Base-by-base conservation (phyloP, 192 early-diverging fungal species). In the Entrophospora sp. region DNA sequence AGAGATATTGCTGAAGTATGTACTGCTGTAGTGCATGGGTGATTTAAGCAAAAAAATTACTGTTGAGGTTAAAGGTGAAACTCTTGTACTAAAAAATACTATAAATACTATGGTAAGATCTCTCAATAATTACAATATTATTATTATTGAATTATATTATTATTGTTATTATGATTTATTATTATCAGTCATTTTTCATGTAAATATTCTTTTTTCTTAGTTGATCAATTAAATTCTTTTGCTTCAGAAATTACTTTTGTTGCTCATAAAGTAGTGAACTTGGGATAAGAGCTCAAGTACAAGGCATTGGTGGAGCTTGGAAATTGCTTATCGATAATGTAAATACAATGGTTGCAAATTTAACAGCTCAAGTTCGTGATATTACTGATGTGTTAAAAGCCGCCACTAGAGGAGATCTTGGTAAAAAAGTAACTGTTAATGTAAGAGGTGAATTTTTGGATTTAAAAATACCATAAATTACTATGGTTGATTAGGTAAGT, bases 91-190 rank as follows among this genome's bases (percentile, higher is more conserved):
- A 0, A 91, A 91, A 67, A 73, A 83, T 25, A 89, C 87, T 2
- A 85, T 91, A 30, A 91, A 91, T 70, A 79, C 75, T 4, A 85
- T 91, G 82, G 89, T 83, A 75, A 82, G 81, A 64, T 25, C 8
- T 42, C 27, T 18, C 13, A 28, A 30, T 43, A 22, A 27, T 14
- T 12, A 18, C 37, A 0, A 5, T 20, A 36, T 22, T 20, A 13
- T 3, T 46, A 18, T 2, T 22, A 8, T 46, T 46, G 24, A 20
- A 20, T 46, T 46, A 3, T 46, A 46, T 14, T n/a, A n/a, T n/a
- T n/a, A n/a, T n/a, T n/a, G n/a, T n/a, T n/a, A n/a, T n/a, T n/a
- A n/a, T n/a, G n/a, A 32, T 13, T 30, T 14, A 18, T 28, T 55
- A 55, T 55, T 2, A 34, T 30, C 24, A 32, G 28, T 32, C 13